A percentile compares a stretch with the other conserved stretches of the same genome.
These are phyloP conservation scores for Lactifluus piperatus DNA, from an alignment of 768 basidiomycete genomes.

Conservation along the genomic window DNA sequence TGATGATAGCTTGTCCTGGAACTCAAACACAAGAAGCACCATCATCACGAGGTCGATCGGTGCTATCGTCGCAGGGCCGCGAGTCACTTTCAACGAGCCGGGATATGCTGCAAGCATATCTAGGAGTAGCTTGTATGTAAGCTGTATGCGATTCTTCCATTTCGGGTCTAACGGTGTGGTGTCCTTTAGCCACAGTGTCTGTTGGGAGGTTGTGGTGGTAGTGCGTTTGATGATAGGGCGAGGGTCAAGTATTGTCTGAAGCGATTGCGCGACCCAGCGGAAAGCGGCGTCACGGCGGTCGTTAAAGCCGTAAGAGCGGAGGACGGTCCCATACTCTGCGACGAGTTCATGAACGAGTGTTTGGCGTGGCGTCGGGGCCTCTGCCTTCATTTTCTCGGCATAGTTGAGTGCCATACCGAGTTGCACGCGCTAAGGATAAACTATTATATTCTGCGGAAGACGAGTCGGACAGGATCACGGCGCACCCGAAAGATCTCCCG, in stretches of 20 bases:
- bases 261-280: conserved; percentile 45
- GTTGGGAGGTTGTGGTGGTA: conserved; percentile 28
- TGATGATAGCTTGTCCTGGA: not conserved
- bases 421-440: conserved; percentile 23
- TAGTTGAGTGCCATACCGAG: conserved; percentile 24
- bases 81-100: conserved; percentile 9
- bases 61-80: conserved; percentile 16
- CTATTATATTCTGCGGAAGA: not conserved
- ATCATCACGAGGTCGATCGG: conserved; percentile 20
- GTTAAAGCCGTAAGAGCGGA: conserved; percentile 41
- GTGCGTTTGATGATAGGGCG: conserved; percentile 27
- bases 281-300: conserved; percentile 45
- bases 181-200: conserved; percentile 45
- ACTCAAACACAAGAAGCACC: conserved; percentile 13
- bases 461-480: not conserved
- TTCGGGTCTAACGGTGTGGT: not conserved
- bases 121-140: conserved; percentile 11
- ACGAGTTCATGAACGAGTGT: conserved; percentile 18
- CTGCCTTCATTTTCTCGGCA: conserved; percentile 26
- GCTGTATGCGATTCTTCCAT: conserved; percentile 9
- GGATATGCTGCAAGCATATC: conserved; percentile 8
- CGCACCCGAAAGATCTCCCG: conserved; percentile 29
- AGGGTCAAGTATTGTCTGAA: conserved; percentile 40
- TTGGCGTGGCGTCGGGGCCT: conserved; percentile 21
- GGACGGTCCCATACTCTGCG: conserved; percentile 12